Base-by-base conservation (phyloP, 331 rosid species). In the Quercus phellos region DNA sequence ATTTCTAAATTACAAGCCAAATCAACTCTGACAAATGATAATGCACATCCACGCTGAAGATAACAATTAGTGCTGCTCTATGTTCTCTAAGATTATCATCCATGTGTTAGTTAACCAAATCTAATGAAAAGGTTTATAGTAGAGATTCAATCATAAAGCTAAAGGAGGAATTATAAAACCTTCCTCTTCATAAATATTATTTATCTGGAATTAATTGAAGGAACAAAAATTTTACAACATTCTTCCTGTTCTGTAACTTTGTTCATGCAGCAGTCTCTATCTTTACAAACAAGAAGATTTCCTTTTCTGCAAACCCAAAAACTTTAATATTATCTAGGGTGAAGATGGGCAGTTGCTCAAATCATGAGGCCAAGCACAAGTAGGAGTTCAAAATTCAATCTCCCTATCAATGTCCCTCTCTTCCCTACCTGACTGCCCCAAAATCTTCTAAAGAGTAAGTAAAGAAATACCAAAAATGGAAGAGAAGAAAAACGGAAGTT, bases 121-220 rank as follows among this genome's bases (percentile, higher is more conserved):
- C 51, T 56, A 66, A 69, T 14, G 79, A 38, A 55, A 71, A 84
- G 63, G 35, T 21, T 59, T 50, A 59, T 74, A 35, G 59, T 13
- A 59, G 34, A 51, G 38, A 79, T 72, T 26, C 29, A 19, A 77
- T 7, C 30, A 64, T 29, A 74, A 70, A 80, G 42, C 43, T 66
- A 77, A 71, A 80, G 89, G 90, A 86, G 86, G 86, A 74, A 64
- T 63, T 38, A 55, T 68, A 80, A 87, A 84, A 87, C 68, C 80
- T 80, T 87, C 88, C 91, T 87, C 78, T 83, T 82, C 24, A 75
- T 56, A 79, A 83, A 83, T 82, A 84, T 84, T 85, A 90, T 80
- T 82, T 76, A 85, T 81, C 76, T 77, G 79, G 79, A 83, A 82
- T 76, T 79, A 81, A 76, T 34, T 73, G 81, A 46, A 84, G 86